Percentiles rank a stretch among this genome's conserved stretches.
These are phyloP conservation scores for Ophiostoma ips DNA, from an alignment of 2,329 filamentous ascomycete genomes.

Conservation along the genomic window DNA sequence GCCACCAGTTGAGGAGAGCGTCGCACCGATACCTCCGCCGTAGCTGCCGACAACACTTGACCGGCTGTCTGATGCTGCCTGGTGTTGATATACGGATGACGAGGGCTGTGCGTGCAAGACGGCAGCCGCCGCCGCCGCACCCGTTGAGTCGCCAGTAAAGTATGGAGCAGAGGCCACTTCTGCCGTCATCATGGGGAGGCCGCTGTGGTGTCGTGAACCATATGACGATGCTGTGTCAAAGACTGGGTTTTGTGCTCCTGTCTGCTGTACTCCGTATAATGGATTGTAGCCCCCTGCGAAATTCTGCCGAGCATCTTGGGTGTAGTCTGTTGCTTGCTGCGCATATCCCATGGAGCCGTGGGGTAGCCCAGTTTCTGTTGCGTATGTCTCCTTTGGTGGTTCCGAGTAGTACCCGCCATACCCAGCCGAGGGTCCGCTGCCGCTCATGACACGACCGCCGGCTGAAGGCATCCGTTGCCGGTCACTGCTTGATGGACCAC, in stretches of 20 bases:
- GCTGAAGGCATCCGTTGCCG: constrained; percentile 2
- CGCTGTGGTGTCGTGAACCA: constrained; percentile 59
- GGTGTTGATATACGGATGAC: constrained; percentile 50
- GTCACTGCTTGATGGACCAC: constrained; percentile 28
- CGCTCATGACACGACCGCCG: constrained; percentile 11
- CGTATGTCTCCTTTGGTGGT: constrained; percentile 32
- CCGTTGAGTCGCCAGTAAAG: constrained; percentile 51
- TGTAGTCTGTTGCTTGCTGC: constrained; percentile 44
- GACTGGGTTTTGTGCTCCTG: constrained; percentile 41
- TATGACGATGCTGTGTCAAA: constrained; percentile 70
- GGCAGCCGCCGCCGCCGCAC: constrained; percentile 38
- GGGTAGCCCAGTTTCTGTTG: constrained; percentile 41
- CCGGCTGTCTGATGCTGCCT: constrained; percentile 38
- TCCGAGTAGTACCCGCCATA: constrained; percentile 48
- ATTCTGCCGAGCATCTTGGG: constrained; percentile 42
- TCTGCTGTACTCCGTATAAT: constrained; percentile 64
- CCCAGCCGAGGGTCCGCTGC: constrained; percentile 41
- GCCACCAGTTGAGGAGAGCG: constrained; percentile 13
- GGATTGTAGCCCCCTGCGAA: constrained; percentile 45
- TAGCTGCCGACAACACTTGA: constrained; percentile 42
- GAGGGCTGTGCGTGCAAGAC: constrained; percentile 34
- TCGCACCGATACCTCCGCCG: constrained; percentile 30
- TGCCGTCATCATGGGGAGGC: constrained; percentile 57
- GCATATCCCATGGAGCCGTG: constrained; percentile 41
- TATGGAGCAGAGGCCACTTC: constrained; percentile 60